phyloP scores from a whole-genome alignment of 352 stramenopile species.

The Pythium phragmitis region DNA sequence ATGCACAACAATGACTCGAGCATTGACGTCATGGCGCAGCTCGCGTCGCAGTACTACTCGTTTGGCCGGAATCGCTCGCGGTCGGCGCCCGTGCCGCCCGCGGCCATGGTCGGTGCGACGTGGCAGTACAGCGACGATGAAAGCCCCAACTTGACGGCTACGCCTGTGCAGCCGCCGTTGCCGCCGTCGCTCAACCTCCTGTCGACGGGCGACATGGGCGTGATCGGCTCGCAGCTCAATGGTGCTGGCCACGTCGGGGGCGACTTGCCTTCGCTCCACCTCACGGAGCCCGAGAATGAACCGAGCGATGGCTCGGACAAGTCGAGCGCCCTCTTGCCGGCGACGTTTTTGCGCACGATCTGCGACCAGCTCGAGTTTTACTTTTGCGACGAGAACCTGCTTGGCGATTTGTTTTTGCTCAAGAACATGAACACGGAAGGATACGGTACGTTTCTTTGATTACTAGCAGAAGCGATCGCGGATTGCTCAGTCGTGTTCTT shows the following conservation, averaged over 20 bases:
- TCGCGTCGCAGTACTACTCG: slow-evolving; percentile 81
- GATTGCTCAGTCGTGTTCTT: slow-evolving; percentile 1
- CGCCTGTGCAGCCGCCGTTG: slow-evolving; percentile 36
- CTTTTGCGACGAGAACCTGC: slow-evolving; percentile 87
- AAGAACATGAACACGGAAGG: slow-evolving; percentile 91
- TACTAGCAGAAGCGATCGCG: too few relatives aligned
- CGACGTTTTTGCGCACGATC: slow-evolving; percentile 83
- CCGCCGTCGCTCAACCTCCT: slow-evolving; percentile 53
- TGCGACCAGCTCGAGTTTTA: slow-evolving; percentile 89
- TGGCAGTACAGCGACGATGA: slow-evolving; percentile 62
- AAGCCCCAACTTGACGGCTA: slow-evolving; percentile 19
- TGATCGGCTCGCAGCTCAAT: slow-evolving; percentile 59
- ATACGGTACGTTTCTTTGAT: slow-evolving; percentile 47
- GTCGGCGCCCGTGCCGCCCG: slow-evolving; percentile 66
- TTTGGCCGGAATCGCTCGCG: slow-evolving; percentile 68
- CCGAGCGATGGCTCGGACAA: slow-evolving; percentile 36
- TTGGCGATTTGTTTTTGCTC: slow-evolving; percentile 80
- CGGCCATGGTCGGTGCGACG: slow-evolving; percentile 42
- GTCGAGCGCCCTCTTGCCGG: slow-evolving; percentile 47
- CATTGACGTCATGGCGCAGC: slow-evolving; percentile 81
- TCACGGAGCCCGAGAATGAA: slow-evolving; percentile 55
- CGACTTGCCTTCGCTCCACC: slow-evolving; percentile 51
- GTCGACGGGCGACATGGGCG: slow-evolving; percentile 40
- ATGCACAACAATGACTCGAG: slow-evolving; percentile 35
- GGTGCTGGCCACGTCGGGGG: slow-evolving; percentile 31